phyloP scores from a whole-genome alignment of 345 rosid genomes.

The Eutrema japonicum region DNA sequence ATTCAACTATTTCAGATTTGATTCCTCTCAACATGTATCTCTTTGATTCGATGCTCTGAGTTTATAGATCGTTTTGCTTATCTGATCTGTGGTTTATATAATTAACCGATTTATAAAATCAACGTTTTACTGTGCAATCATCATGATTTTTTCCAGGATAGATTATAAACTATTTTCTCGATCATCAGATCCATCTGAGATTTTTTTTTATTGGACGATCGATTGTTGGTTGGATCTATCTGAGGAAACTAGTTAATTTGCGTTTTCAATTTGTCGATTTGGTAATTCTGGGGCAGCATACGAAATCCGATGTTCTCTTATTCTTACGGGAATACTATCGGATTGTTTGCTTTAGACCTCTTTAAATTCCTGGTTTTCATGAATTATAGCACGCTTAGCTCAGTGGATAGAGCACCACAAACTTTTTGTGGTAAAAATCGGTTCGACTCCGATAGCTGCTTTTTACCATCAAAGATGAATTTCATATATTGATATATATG shows the following conservation, averaged over 20 bases:
- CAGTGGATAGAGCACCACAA: conserved; percentile 32
- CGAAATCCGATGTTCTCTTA: not conserved
- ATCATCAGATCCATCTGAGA: too few relatives aligned
- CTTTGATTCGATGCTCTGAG: not conserved
- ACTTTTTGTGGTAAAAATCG: conserved; percentile 36
- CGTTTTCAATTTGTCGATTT: not conserved
- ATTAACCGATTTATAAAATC: too few relatives aligned
- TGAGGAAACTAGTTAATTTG: not conserved
- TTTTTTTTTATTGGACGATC: not conserved
- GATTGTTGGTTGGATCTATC: not conserved
- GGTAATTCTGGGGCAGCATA: not conserved
- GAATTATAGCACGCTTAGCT: conserved; percentile 26
- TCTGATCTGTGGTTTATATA: too few relatives aligned
- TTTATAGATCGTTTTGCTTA: not conserved
- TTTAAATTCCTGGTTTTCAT: not conserved
- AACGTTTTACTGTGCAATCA: too few relatives aligned
- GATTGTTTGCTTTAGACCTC: not conserved
- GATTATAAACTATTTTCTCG: too few relatives aligned
- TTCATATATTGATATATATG: not conserved
- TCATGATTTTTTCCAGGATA: not conserved
- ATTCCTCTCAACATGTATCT: not conserved
- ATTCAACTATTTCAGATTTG: not conserved
- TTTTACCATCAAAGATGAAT: too few relatives aligned
- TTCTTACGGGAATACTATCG: not conserved
- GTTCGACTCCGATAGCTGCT: conserved; percentile 37